Conservation (phyloP, 768 basidiomycete genomes). For the Pleurotus citrinopileatus region DNA sequence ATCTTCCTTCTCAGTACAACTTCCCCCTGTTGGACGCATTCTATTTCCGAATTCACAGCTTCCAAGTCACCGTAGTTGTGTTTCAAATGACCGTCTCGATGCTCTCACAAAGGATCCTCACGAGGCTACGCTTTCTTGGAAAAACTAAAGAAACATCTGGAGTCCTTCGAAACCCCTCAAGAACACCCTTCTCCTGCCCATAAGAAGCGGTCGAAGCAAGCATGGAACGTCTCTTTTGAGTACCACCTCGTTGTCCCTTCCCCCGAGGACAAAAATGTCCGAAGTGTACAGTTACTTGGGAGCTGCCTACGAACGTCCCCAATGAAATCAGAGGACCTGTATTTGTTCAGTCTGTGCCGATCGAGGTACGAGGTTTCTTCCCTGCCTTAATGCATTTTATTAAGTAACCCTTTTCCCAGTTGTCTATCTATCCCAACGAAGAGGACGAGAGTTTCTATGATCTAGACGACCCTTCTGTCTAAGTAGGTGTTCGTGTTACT, state of each 20-base stretch:
- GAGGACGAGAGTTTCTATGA: too few relatives aligned
- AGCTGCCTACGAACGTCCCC: background rate
- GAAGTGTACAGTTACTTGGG: background rate
- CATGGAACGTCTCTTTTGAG: background rate
- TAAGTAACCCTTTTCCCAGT: too few relatives aligned
- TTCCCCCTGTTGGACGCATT: constrained; percentile 4
- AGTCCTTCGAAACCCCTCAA: background rate
- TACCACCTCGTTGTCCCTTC: background rate
- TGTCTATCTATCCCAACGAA: too few relatives aligned
- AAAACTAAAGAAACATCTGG: background rate
- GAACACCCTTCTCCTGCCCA: background rate
- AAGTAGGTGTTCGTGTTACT: too few relatives aligned
- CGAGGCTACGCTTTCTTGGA: background rate
- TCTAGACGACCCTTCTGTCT: too few relatives aligned
- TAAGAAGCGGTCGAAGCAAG: background rate
- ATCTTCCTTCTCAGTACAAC: constrained; percentile 1
- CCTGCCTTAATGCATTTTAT: too few relatives aligned
- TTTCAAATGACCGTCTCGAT: background rate
- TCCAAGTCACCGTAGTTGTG: background rate
- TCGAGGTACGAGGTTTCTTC: background rate
- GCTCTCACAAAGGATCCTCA: background rate
- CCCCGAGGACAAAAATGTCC: background rate
- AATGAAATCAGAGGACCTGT: background rate
- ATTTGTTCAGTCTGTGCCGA: background rate
- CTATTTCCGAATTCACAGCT: background rate